phyloP scores from a whole-genome alignment of 176 grass and related monocot species.

The Thalia dealbata region DNA sequence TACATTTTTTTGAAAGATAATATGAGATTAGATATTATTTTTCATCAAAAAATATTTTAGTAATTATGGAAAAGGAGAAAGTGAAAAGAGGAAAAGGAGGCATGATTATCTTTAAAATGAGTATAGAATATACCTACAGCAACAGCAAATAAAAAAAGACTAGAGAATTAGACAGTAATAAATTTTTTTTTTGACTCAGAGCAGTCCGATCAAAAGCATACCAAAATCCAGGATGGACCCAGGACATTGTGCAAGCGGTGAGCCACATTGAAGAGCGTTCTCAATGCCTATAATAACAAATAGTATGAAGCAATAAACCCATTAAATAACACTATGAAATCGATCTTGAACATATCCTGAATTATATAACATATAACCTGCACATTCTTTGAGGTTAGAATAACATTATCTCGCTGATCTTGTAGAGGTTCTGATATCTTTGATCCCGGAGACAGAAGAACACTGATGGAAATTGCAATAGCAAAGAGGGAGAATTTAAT shows the following conservation, averaged over 20 bases:
- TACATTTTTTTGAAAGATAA: no score
- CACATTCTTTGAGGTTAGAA: conserved; percentile 93
- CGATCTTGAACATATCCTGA: conserved; percentile 5
- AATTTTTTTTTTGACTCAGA: neutral
- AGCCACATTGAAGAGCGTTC: conserved; percentile 96
- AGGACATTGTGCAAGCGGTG: conserved; percentile 96
- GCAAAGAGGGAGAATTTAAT: neutral
- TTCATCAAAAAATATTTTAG: conserved; percentile 1
- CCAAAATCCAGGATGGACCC: conserved; percentile 93
- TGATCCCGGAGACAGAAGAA: conserved; percentile 65
- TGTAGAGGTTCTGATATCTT: conserved; percentile 55
- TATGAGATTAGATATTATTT: no score
- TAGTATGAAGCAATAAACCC: conserved; percentile 23
- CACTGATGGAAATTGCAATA: conserved; percentile 28
- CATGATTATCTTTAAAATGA: no score
- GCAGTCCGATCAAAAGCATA: conserved; percentile 18
- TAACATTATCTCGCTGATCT: conserved; percentile 81
- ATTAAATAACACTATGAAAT: conserved; percentile 5
- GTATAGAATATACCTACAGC: no score
- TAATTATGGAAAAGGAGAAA: neutral
- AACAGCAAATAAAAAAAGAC: no score
- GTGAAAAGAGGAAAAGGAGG: no score
- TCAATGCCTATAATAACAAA: conserved; percentile 50
- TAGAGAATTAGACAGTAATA: no score
- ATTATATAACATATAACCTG: conserved; percentile 43